Conservation (phyloP, 2,329 filamentous ascomycete genomes). For the Drechslerella stenobrocha region DNA sequence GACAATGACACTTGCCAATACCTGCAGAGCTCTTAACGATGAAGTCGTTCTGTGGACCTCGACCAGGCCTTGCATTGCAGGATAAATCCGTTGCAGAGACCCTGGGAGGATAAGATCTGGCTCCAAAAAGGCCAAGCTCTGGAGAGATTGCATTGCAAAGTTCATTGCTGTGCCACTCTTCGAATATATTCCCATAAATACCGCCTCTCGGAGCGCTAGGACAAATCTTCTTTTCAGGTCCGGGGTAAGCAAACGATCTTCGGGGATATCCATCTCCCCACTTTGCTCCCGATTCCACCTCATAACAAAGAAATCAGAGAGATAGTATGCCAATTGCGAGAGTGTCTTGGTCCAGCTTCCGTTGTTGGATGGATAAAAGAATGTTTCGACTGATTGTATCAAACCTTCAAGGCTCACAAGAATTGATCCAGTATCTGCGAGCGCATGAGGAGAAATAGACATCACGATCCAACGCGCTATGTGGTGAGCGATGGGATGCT, state of each 20-base stretch:
- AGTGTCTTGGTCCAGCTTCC: slow-evolving; percentile 88
- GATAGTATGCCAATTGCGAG: slow-evolving; percentile 85
- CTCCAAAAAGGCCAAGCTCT: slow-evolving; percentile 86
- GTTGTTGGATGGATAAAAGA: slow-evolving; percentile 97
- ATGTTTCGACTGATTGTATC: slow-evolving; percentile 93
- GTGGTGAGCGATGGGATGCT: slow-evolving; percentile 87
- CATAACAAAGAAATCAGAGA: slow-evolving; percentile 95
- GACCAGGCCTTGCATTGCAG: slow-evolving; percentile 91
- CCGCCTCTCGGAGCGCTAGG: slow-evolving; percentile 81
- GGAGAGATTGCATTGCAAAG: slow-evolving; percentile 86
- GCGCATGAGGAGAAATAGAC: slow-evolving; percentile 82
- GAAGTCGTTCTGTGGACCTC: slow-evolving; percentile 96
- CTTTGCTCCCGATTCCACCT: slow-evolving; percentile 95
- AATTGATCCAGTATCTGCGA: slow-evolving; percentile 76
- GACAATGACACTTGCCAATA: slow-evolving; percentile 87
- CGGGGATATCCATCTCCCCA: slow-evolving; percentile 83
- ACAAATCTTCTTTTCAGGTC: slow-evolving; percentile 89
- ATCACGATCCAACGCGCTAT: slow-evolving; percentile 91
- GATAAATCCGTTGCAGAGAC: slow-evolving; percentile 92
- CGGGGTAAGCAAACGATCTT: slow-evolving; percentile 75
- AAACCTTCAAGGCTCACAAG: slow-evolving; percentile 84
- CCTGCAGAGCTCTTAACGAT: slow-evolving; percentile 85
- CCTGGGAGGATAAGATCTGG: slow-evolving; percentile 89
- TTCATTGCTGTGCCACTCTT: slow-evolving; percentile 91
- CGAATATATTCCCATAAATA: slow-evolving; percentile 97